phyloP scores from a whole-genome alignment of 2,329 filamentous ascomycete species.

The Harringtonia aguacate region DNA sequence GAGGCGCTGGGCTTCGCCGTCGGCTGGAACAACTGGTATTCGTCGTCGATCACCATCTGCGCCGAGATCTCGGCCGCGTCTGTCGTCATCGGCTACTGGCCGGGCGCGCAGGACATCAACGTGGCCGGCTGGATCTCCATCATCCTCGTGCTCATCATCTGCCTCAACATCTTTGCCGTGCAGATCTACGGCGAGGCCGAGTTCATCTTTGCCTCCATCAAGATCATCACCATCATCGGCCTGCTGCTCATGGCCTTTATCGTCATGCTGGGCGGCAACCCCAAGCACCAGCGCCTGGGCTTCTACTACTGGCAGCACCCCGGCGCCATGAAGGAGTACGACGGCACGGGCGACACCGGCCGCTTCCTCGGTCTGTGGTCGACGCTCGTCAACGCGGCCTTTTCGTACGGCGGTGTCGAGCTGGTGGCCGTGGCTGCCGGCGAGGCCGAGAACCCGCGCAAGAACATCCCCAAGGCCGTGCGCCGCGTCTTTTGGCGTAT shows the following conservation, averaged over 20 bases:
- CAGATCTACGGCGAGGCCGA: slow-evolving; percentile 41
- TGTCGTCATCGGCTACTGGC: slow-evolving; percentile 36
- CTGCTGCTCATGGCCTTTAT: slow-evolving; percentile 47
- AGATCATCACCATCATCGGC: slow-evolving; percentile 48
- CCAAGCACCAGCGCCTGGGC: slow-evolving; percentile 37
- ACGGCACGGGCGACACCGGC: slow-evolving; percentile 30
- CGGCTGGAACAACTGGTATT: slow-evolving; percentile 42
- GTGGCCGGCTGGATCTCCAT: slow-evolving; percentile 35
- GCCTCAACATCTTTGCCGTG: slow-evolving; percentile 41
- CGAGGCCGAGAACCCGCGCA: slow-evolving; percentile 53
- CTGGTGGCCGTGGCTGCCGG: slow-evolving; percentile 50
- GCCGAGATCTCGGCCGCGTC: slow-evolving; percentile 32
- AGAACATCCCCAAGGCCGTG: slow-evolving; percentile 55
- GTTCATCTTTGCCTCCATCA: slow-evolving; percentile 27
- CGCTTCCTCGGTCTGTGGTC: slow-evolving; percentile 14
- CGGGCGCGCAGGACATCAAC: slow-evolving; percentile 15
- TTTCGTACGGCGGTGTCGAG: slow-evolving; percentile 40
- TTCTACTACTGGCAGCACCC: slow-evolving; percentile 37
- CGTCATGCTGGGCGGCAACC: slow-evolving; percentile 46
- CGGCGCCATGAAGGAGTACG: slow-evolving; percentile 22
- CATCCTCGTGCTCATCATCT: slow-evolving; percentile 33
- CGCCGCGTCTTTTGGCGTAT: slow-evolving; percentile 52
- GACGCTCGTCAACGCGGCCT: slow-evolving; percentile 19
- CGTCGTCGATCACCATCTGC: slow-evolving; percentile 35
- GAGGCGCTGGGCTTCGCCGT: slow-evolving; percentile 36